Conservation (phyloP, 345 rosid species). For the Brassica rapa region DNA sequence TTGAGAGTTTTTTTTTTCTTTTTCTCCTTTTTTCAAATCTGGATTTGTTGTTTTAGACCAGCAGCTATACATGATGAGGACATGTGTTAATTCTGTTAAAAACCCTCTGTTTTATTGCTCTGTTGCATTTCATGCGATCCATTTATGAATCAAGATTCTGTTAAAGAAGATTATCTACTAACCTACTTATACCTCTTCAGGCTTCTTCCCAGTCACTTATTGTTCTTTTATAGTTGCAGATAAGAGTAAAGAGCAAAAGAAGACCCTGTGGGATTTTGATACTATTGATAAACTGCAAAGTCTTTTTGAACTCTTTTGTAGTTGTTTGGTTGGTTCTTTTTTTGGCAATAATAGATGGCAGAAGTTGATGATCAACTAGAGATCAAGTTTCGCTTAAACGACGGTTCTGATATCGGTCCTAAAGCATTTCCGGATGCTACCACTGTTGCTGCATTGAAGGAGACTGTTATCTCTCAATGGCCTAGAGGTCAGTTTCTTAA, state of each 20-base stretch:
- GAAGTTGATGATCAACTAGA: conserved; percentile 79
- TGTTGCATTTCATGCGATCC: conserved; percentile 23
- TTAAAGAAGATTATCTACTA: not conserved
- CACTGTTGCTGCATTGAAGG: conserved; percentile 85
- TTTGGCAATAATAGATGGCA: conserved; percentile 50
- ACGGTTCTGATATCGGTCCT: conserved; percentile 97
- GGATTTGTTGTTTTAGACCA: conserved; percentile 12
- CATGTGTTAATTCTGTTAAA: not conserved
- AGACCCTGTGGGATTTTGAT: conserved; percentile 28
- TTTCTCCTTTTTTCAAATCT: conserved; percentile 8
- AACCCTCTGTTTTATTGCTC: conserved; percentile 1
- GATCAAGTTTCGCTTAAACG: conserved; percentile 88
- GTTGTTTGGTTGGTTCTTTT: conserved; percentile 26
- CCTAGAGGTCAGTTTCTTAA: conserved; percentile 68
- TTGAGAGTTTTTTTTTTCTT: conserved; percentile 9
- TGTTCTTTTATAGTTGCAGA: conserved; percentile 20
- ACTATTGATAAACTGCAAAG: conserved; percentile 10
- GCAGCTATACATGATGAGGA: not conserved
- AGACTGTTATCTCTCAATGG: conserved; percentile 89
- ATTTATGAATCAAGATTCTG: conserved; percentile 3
- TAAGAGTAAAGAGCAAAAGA: conserved; percentile 6
- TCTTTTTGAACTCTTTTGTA: conserved; percentile 18
- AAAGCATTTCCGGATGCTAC: conserved; percentile 81
- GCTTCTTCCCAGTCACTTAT: conserved; percentile 2
- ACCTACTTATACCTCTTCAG: not conserved